Conservation (phyloP, 2,329 filamentous ascomycete species). For the Cytospora chrysosperma region DNA sequence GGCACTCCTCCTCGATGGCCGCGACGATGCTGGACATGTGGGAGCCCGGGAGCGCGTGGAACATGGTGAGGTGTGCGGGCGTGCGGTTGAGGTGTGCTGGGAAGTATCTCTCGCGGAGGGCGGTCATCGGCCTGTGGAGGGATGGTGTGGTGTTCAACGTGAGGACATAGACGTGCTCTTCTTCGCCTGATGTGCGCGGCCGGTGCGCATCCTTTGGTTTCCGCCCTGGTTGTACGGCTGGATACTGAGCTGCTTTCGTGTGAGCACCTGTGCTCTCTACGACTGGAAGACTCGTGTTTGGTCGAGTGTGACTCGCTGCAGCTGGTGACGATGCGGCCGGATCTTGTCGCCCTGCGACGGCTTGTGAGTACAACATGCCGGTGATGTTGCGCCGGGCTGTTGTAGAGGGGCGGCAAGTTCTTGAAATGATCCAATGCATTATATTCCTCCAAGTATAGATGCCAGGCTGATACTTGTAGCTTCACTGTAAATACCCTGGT, state of each 20-base stretch:
- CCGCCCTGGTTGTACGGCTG: neutral
- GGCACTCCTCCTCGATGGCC: neutral
- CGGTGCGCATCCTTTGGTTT: neutral
- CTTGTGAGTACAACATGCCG: slow-evolving; percentile 13
- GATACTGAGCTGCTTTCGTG: neutral
- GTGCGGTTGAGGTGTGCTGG: slow-evolving; percentile 8
- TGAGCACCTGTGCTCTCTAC: neutral
- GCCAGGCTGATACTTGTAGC: no score
- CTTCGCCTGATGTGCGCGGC: neutral
- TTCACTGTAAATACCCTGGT: no score
- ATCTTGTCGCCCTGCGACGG: neutral
- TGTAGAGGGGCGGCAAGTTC: neutral
- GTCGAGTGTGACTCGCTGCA: neutral
- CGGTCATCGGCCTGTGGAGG: slow-evolving; percentile 11
- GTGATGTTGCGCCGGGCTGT: neutral
- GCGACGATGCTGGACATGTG: neutral
- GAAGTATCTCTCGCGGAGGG: slow-evolving; percentile 16
- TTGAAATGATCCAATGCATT: neutral
- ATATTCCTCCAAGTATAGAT: neutral
- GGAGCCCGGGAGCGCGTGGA: slow-evolving; percentile 18
- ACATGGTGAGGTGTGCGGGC: slow-evolving; percentile 19
- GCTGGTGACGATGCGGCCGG: neutral
- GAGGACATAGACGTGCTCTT: slow-evolving; percentile 13
- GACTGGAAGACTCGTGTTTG: neutral
- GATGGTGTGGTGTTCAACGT: slow-evolving; percentile 10